Conservation (phyloP, 169 alveolate genomes). For the Eimeria maxima region DNA sequence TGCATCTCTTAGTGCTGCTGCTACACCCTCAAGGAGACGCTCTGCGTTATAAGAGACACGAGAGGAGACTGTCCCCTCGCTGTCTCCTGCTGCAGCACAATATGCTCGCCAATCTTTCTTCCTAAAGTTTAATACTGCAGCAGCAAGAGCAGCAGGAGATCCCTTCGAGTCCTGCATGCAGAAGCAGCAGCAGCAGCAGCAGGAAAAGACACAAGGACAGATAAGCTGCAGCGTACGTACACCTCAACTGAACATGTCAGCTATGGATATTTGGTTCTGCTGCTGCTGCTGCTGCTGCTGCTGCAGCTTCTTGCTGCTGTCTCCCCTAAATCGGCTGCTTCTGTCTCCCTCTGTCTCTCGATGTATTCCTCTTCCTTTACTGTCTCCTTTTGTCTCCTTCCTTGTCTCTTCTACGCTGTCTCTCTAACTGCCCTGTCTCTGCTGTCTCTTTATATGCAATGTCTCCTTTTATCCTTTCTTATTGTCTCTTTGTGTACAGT, state of each 20-base stretch:
- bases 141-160: too few relatives aligned
- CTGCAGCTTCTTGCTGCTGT: too few relatives aligned
- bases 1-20: constrained; percentile 47
- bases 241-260: too few relatives aligned
- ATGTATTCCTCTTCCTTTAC: neutral
- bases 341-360: constrained; percentile 11
- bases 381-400: neutral
- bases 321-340: neutral
- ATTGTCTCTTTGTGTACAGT: too few relatives aligned
- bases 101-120: constrained; percentile 39
- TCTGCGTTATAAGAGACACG: neutral
- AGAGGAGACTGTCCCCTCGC: neutral
- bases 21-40: constrained; percentile 43
- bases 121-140: constrained; percentile 8
- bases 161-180: neutral
- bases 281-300: too few relatives aligned
- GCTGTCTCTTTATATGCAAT: too few relatives aligned
- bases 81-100: constrained; percentile 41
- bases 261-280: too few relatives aligned
- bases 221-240: too few relatives aligned
- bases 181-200: neutral
- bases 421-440: too few relatives aligned
- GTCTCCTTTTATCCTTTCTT: too few relatives aligned
- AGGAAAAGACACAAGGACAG: neutral
- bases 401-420: too few relatives aligned